Evolutionary conservation across 139 green algal species (phyloP).

Genomic region (Chlamydomonas schloesseri): DNA sequence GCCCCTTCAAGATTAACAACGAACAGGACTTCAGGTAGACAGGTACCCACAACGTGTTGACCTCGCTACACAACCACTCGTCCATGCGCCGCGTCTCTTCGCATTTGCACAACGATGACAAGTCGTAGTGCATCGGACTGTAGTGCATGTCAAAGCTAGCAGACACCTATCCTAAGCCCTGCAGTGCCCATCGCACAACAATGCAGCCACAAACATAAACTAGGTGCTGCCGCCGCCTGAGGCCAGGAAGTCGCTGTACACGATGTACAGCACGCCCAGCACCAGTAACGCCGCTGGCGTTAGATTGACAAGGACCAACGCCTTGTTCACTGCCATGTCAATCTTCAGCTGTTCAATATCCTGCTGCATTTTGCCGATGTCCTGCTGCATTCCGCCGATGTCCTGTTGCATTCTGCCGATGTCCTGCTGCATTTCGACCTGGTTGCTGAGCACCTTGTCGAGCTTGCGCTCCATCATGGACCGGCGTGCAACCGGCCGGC

Average conservation of each 20-base stretch:
- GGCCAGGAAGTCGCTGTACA: background rate
- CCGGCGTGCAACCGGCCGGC: background rate
- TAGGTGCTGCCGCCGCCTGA: no score
- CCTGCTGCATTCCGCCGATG: background rate
- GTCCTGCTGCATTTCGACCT: background rate
- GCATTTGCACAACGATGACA: no score
- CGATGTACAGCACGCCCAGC: background rate
- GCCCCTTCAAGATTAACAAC: no score
- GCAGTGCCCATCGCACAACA: no score
- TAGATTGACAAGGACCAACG: background rate
- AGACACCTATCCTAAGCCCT: no score
- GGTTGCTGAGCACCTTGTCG: slow-evolving; percentile 7
- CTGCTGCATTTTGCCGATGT: background rate
- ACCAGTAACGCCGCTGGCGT: background rate
- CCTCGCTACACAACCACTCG: no score
- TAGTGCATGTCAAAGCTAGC: no score
- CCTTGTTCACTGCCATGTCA: slow-evolving; percentile 1
- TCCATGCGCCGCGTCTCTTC: no score
- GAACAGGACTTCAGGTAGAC: no score
- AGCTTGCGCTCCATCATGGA: background rate
- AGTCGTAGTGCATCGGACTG: no score
- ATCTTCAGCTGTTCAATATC: background rate
- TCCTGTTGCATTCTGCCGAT: background rate
- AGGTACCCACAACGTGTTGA: no score
- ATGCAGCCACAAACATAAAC: no score